Conservation (phyloP, 257 asterid genomes). For the Leptodermis oblonga region DNA sequence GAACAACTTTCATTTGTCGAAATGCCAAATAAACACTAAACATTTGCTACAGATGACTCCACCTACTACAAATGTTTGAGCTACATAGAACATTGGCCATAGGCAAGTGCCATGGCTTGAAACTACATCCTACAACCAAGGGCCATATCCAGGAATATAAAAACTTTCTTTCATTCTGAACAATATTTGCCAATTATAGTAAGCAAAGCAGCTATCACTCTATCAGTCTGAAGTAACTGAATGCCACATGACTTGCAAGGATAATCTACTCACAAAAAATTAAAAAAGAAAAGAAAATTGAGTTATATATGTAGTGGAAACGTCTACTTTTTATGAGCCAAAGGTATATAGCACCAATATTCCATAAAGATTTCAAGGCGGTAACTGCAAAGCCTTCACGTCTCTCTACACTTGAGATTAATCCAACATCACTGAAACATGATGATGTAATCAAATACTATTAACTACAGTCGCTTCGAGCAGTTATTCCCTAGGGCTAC, state of each 20-base stretch:
- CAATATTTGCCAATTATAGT: neutral
- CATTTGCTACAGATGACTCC: neutral
- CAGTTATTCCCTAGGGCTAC: neutral
- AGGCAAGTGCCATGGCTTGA: neutral
- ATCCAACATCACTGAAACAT: neutral
- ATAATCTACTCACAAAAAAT: neutral
- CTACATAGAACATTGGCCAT: neutral
- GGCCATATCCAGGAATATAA: neutral
- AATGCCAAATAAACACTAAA: neutral
- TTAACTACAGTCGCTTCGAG: neutral
- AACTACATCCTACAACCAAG: neutral
- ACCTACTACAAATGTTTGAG: neutral
- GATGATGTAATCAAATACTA: neutral
- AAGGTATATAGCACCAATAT: too few relatives aligned
- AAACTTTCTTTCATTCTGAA: too few relatives aligned
- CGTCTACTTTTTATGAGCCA: too few relatives aligned
- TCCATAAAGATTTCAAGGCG: neutral
- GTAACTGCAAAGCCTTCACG: neutral
- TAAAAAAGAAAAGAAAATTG: too few relatives aligned
- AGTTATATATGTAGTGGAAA: too few relatives aligned
- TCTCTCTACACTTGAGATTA: neutral
- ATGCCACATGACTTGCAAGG: neutral
- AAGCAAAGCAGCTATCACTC: neutral
- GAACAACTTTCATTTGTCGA: neutral
- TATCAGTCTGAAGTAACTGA: neutral